These are phyloP conservation scores for Neopestalotiopsis rosae DNA, from an alignment of 2,329 filamentous ascomycete genomes.

Conservation along the genomic window DNA sequence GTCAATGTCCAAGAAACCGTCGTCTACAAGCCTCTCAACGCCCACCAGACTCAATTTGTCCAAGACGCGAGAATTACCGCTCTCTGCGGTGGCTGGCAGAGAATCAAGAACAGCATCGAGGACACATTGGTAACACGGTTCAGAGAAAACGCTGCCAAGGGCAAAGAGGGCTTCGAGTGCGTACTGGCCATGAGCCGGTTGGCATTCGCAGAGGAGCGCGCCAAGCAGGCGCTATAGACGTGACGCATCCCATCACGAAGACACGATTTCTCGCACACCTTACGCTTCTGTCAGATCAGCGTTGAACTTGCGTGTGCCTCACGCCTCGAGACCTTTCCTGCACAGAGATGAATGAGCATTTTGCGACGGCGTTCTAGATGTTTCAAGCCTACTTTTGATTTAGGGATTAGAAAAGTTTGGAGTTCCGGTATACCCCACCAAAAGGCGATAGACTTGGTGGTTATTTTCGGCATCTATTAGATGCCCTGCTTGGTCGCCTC, in stretches of 20 bases:
- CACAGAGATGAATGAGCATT: constrained; percentile 17
- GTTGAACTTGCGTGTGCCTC: not conserved
- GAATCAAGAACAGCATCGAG: constrained; percentile 95
- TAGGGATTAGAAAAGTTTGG: constrained; percentile 34
- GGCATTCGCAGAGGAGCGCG: constrained; percentile 89
- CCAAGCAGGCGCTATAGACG: constrained; percentile 47
- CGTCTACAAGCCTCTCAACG: constrained; percentile 71
- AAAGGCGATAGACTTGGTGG: constrained; percentile 9
- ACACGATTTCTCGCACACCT: not conserved
- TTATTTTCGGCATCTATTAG: not conserved
- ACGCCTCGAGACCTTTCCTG: not conserved
- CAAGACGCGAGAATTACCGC: constrained; percentile 94
- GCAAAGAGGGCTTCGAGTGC: constrained; percentile 92
- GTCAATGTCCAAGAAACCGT: constrained; percentile 94
- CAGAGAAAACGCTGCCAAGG: constrained; percentile 87
- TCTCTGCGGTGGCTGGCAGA: constrained; percentile 94
- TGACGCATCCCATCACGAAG: not conserved
- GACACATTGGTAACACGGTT: constrained; percentile 89
- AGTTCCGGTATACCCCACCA: constrained; percentile 38
- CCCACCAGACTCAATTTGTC: constrained; percentile 75
- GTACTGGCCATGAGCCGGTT: constrained; percentile 92
- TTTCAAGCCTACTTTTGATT: constrained; percentile 10
- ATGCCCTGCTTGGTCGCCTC: not conserved
- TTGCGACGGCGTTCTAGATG: constrained; percentile 32
- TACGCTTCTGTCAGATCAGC: not conserved